Evolutionary conservation across 371 early-diverging fungal species (phyloP), one percentile per base, ranked within the genome.

Genomic region (Mortierella sp.): DNA sequence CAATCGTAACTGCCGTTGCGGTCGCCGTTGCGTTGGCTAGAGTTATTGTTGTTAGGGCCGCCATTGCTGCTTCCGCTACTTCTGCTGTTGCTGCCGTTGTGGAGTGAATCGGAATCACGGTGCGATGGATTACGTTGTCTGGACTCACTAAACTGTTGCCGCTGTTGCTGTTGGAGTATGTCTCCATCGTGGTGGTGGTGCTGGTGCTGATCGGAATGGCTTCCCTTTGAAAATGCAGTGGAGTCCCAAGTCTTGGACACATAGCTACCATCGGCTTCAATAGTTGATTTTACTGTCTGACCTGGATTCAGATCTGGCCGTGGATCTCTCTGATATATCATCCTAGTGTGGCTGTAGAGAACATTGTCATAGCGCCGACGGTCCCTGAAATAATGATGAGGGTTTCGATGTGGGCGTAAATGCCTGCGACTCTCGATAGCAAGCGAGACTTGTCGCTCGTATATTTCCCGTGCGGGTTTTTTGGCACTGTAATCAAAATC

Each of bases 401-500:
- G 55, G 55, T 28, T 55, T 26, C 24, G 10, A 26, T 55, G 55
- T 28, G 55, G 55, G 28, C 26, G 55, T 55, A 55, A 28, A 55
- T 55, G 55, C 28, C 28, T 26, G 6, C 55, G 32, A 39, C 43
- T 62, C 26, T 54, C 62, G 62, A 69, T 40, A 26, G 22, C 18
- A 11, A 51, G 39, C 12, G 35, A 57, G 26, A 37, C 54, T 14
- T 70, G 62, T 6, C 70, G 28, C 11, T 35, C 20, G 35, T 55
- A 47, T 20, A 12, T 24, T 45, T 30, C 49, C 22, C 63, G 14
- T 12, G 58, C 8, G 3, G 45, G 30, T 20, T 32, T 70, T 11
- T 70, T 64, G 14, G 45, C 22, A 14, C 58, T 61, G 51, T 63
- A 70, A 30, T 70, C 63, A 45, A 62, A 51, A 35, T 57, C 63